Base-by-base conservation (phyloP, 768 basidiomycete species). In the Pholiota conissans region DNA sequence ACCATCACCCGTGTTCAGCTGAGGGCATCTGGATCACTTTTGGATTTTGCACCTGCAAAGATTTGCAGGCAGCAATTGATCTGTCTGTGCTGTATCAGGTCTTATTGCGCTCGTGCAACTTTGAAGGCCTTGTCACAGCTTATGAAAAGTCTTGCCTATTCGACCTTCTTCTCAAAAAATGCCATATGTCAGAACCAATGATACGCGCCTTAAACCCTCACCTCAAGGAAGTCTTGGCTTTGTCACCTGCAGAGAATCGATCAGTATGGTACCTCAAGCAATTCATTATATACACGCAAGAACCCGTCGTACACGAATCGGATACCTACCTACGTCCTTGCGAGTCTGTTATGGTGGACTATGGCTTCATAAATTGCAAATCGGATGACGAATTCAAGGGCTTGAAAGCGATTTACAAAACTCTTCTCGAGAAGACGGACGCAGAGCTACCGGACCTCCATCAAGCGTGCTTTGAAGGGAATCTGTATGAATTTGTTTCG, bases 201-300 rank as follows among this genome's bases (percentile, higher is more conserved):
- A 18, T 57, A 28, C 30, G 32, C 16, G 6, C 5, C n/a, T 11
- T 22, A 5, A 14, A 49, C 20, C 62, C 61, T 3, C 53, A 62
- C 53, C 55, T 75, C 34, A 60, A 65, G 5, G 70, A 70, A 34
- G 61, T 73, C 29, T 63, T 76, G 16, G 52, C 55, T 0, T 52
- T 57, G 13, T 54, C 62, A 5, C 68, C 67, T 0, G 9, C n/a
- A 1, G 8, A 35, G 2, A 48, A 47, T 28, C 65, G 67, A 35
- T 73, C 74, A 6, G 76, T 76, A 13, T 78, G 76, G 76, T 16
- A 65, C 28, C 65, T 78, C 39, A 78, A 75, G 61, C 67, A 69
- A 47, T 69, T 66, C 49, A 49, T 65, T n/a, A 11, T 51, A n/a
- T n/a, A n/a, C n/a, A n/a, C n/a, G 10, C 50, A 63, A 29, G 37